phyloP scores from a whole-genome alignment of 306 rosid species.

The Acacia acuminata region DNA sequence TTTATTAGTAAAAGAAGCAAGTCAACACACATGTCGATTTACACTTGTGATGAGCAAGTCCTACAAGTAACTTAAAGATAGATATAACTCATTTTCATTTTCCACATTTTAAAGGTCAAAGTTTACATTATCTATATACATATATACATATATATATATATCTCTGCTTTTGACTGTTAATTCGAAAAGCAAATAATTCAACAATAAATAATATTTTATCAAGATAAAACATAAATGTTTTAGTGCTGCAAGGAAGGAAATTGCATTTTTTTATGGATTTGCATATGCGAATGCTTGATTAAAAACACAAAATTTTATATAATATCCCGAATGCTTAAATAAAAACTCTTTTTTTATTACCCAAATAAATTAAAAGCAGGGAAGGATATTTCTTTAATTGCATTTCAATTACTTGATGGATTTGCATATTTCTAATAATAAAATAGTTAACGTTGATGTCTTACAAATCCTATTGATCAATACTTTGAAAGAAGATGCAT shows the following conservation, averaged over 20 bases:
- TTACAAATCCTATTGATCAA: no score
- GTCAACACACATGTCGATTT: not conserved
- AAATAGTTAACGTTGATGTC: not conserved
- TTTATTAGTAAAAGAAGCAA: not conserved
- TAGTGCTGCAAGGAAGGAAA: not conserved
- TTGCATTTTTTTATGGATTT: no score
- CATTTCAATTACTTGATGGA: not conserved
- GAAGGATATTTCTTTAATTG: no score
- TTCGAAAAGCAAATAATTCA: not conserved
- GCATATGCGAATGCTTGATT: no score
- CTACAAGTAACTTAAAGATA: not conserved
- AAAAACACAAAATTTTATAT: no score
- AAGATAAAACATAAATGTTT: not conserved
- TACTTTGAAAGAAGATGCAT: not conserved
- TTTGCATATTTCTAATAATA: not conserved
- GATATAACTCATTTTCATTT: not conserved
- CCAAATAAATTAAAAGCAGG: no score
- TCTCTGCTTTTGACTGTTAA: not conserved
- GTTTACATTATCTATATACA: not conserved
- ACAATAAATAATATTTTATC: not conserved
- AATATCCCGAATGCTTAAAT: no score
- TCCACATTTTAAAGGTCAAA: not conserved
- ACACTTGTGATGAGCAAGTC: not conserved
- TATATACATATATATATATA: no score
- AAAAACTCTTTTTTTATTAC: no score